Evolutionary conservation across 129 eudicot genomes (phyloP).

Genomic region (Centaurea solstitialis): DNA sequence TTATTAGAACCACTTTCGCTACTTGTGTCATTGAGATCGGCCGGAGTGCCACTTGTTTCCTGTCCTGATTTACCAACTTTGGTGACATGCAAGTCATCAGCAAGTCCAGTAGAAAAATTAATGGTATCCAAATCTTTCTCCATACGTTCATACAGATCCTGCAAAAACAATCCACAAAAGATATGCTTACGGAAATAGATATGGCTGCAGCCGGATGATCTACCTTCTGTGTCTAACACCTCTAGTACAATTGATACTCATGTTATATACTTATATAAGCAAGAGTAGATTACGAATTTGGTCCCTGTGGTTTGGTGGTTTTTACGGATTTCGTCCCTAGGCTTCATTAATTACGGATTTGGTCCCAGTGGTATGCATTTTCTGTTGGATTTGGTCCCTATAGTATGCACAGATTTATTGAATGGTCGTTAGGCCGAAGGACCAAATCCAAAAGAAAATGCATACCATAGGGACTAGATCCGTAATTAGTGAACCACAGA

Average conservation of each 20-base stretch:
- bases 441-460: too few relatives aligned
- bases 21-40: slow-evolving; percentile 54
- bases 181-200: not conserved
- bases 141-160: slow-evolving; percentile 75
- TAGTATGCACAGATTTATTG: too few relatives aligned
- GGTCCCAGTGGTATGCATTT: too few relatives aligned
- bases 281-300: too few relatives aligned
- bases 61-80: slow-evolving; percentile 51
- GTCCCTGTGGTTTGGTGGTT: too few relatives aligned
- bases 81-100: slow-evolving; percentile 29
- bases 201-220: not conserved
- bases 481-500: too few relatives aligned
- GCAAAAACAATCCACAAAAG: slow-evolving; percentile 17
- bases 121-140: slow-evolving; percentile 75
- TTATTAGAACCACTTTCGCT: slow-evolving; percentile 50
- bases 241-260: not conserved
- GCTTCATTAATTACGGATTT: too few relatives aligned
- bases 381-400: too few relatives aligned
- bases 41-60: slow-evolving; percentile 38
- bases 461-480: too few relatives aligned
- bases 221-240: not conserved
- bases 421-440: too few relatives aligned
- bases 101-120: slow-evolving; percentile 33
- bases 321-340: too few relatives aligned
- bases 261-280: too few relatives aligned